Evolutionary conservation across 2,329 filamentous ascomycete species (phyloP).

Genomic region (Aschersonia sp.): DNA sequence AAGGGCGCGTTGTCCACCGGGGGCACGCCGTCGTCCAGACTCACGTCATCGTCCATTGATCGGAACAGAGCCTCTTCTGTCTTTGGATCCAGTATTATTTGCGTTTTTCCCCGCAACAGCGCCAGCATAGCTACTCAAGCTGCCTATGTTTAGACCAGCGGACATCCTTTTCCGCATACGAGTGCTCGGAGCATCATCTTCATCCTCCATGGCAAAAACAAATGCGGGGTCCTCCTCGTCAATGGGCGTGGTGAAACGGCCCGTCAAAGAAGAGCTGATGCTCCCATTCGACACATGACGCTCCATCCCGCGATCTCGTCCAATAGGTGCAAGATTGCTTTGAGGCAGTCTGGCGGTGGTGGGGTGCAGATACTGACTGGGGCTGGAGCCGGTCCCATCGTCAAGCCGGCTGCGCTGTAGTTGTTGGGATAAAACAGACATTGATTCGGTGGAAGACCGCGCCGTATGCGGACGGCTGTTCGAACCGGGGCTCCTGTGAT

Average conservation of each 20-base stretch:
- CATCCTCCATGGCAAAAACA: slow-evolving; percentile 52
- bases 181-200: slow-evolving; percentile 34
- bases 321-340: slow-evolving; percentile 21
- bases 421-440: slow-evolving; percentile 47
- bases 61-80: slow-evolving; percentile 13
- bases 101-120: slow-evolving; percentile 15
- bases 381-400: slow-evolving; percentile 24
- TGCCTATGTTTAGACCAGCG: slow-evolving; percentile 23
- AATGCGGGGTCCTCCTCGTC: slow-evolving; percentile 51
- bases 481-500: slow-evolving; percentile 18
- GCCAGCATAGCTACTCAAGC: slow-evolving; percentile 27
- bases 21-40: background rate
- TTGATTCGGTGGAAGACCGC: slow-evolving; percentile 32
- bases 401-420: slow-evolving; percentile 43
- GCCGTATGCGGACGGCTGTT: slow-evolving; percentile 22
- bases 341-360: slow-evolving; percentile 26
- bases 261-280: slow-evolving; percentile 37
- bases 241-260: slow-evolving; percentile 48
- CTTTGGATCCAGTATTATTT: slow-evolving; percentile 13
- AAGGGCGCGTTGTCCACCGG: background rate
- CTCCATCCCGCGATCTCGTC: slow-evolving; percentile 30
- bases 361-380: slow-evolving; percentile 37
- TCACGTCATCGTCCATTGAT: slow-evolving; percentile 16
- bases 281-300: slow-evolving; percentile 46
- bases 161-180: slow-evolving; percentile 34